A percentile compares a stretch with the other conserved stretches of the same genome.
These are phyloP conservation scores for Exophiala sideris DNA, from an alignment of 2,329 filamentous ascomycete genomes.

Conservation along the genomic window DNA sequence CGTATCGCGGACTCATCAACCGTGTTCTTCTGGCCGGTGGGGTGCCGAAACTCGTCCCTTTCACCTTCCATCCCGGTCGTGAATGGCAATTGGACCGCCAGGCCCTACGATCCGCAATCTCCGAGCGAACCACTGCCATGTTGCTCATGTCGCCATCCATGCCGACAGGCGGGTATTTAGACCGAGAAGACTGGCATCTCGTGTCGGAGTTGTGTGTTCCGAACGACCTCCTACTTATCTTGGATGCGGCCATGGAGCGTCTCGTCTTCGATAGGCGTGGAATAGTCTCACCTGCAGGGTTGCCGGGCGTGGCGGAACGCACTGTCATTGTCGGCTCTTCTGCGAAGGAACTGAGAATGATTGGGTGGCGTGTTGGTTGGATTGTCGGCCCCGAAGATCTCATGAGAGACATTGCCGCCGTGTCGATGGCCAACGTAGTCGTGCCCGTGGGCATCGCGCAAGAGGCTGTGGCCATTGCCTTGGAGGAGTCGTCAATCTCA, in stretches of 20 bases:
- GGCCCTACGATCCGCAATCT: constrained; percentile 1
- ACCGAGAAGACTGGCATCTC: constrained; percentile 7
- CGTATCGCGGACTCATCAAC: constrained; percentile 12
- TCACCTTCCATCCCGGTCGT: constrained; percentile 7
- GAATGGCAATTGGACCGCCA: constrained; percentile 10
- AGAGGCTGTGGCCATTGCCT: constrained; percentile 2
- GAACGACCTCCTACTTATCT: constrained; percentile 11
- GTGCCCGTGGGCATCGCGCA: constrained; percentile 19
- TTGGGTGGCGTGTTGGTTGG: constrained; percentile 19
- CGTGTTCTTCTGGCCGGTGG: constrained; percentile 15
- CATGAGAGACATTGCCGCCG: constrained; percentile 9
- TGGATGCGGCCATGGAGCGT: constrained; percentile 17
- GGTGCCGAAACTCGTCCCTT: constrained; percentile 9
- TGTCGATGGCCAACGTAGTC: constrained; percentile 19
- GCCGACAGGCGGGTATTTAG: constrained; percentile 12
- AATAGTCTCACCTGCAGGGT: constrained; percentile 6
- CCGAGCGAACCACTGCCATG: constrained; percentile 7
- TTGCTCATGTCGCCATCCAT: constrained; percentile 17
- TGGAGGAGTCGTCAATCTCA: constrained; percentile 7
- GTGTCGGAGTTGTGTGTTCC: constrained; percentile 14
- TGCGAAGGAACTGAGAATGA: constrained; percentile 18
- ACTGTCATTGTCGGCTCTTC: constrained; percentile 13
- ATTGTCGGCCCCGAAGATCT: constrained; percentile 14
- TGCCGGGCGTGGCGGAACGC: constrained; percentile 14
- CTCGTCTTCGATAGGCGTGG: constrained; percentile 13